These are phyloP conservation scores for Candida pseudoviswanathii DNA, from an alignment of 1,139 yeast genomes.

Conservation along the genomic window DNA sequence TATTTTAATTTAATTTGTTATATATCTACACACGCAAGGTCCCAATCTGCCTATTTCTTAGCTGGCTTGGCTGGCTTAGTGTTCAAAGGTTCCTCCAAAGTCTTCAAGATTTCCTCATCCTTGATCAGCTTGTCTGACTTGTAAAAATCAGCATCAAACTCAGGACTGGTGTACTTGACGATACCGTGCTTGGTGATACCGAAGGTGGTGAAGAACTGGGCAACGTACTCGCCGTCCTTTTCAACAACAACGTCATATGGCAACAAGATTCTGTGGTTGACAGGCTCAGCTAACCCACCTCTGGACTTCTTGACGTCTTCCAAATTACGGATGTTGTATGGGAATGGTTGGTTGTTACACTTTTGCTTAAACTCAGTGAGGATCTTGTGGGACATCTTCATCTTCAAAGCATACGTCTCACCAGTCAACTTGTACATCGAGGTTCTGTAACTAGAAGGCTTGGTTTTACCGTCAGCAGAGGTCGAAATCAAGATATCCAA, in stretches of 20 bases:
- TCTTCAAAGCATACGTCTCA: slow-evolving; percentile 65
- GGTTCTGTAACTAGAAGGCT: slow-evolving; percentile 61
- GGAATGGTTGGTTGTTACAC: slow-evolving; percentile 65
- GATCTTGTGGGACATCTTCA: slow-evolving; percentile 71
- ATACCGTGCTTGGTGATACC: slow-evolving; percentile 76
- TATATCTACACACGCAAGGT: too few species aligned
- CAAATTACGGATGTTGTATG: slow-evolving; percentile 67
- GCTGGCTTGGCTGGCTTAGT: slow-evolving; percentile 51
- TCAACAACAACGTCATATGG: slow-evolving; percentile 73
- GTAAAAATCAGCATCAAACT: slow-evolving; percentile 51
- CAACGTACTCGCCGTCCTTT: slow-evolving; percentile 67
- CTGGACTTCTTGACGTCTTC: slow-evolving; percentile 74
- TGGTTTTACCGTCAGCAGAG: slow-evolving; percentile 70
- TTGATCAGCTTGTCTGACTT: slow-evolving; percentile 60
- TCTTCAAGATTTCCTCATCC: slow-evolving; percentile 52
- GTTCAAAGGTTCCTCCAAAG: slow-evolving; percentile 54
- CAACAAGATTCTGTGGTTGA: slow-evolving; percentile 66
- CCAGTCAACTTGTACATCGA: slow-evolving; percentile 77
- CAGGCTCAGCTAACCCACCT: slow-evolving; percentile 76
- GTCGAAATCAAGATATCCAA: slow-evolving; percentile 71
- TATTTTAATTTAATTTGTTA: too few species aligned
- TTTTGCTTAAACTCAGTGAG: slow-evolving; percentile 66
- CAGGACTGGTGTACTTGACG: slow-evolving; percentile 65
- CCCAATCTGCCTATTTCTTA: slow-evolving; percentile 45
- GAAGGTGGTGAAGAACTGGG: slow-evolving; percentile 76